Percentiles rank a stretch among this genome's conserved stretches.
Evolutionary conservation across 2,329 filamentous ascomycete genomes (phyloP).

Genomic region (Fusarium pilosicola): DNA sequence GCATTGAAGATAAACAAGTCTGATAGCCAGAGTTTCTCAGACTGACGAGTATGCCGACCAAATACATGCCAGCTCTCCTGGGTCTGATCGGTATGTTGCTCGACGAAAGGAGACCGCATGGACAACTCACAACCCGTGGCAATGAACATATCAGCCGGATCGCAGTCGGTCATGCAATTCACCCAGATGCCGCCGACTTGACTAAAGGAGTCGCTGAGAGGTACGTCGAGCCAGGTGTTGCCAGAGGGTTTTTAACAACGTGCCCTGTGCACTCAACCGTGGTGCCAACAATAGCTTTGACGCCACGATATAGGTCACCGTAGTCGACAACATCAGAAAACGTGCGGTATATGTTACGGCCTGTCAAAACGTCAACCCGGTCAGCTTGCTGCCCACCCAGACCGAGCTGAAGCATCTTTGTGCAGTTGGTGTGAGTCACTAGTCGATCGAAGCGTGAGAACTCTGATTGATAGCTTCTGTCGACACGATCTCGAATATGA

Average conservation of each 20-base stretch:
- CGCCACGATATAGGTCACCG: not conserved
- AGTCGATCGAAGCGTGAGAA: not conserved
- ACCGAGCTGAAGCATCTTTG: not conserved
- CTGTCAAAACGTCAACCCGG: not conserved
- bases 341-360: conserved; percentile 1
- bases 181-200: conserved; percentile 1
- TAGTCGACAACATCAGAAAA: not conserved
- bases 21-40: not conserved
- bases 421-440: not conserved
- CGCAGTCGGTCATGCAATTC: conserved; percentile 1
- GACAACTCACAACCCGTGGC: not conserved
- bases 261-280: not conserved
- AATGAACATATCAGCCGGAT: not conserved
- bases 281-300: not conserved
- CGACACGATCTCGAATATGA: not conserved
- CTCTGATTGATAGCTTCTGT: not conserved
- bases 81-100: not conserved
- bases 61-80: not conserved
- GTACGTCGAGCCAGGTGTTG: not conserved
- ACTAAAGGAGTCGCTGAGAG: not conserved
- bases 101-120: not conserved
- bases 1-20: conserved; percentile 11
- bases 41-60: not conserved
- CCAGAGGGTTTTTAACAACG: not conserved
- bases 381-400: not conserved